Evolutionary conservation across 176 grass and related monocot genomes (phyloP), one percentile per base, ranked within the genome.

Genomic region (Ensete glaucum): DNA sequence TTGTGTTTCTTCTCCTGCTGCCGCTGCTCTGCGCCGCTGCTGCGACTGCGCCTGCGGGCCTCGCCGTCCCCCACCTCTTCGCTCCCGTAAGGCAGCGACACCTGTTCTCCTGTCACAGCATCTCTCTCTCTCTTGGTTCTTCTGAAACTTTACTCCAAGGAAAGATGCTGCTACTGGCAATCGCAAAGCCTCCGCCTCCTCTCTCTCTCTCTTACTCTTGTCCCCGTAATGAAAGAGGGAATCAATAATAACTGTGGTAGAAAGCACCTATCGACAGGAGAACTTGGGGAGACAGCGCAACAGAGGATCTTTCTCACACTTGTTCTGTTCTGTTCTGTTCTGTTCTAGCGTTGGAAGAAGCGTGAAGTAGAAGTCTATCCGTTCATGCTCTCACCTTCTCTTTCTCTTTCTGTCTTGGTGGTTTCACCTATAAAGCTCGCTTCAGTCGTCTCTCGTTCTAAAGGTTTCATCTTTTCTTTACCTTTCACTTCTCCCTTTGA

Each of bases 311-410:
- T 50, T 57, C 2, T 53, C 34, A 43, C 34, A 43, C n/a, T 55
- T 70, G 52, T 48, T 9, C 55, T 27, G 51, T 80, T 69, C 22
- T 23, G 22, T 23, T 23, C 64, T 70, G 52, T 48, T 9, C 55
- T 27, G 51, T 80, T 69, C 54, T 82, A 69, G 71, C 34, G 83
- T 76, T 85, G 77, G 64, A 72, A 74, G 75, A 76, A 72, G 81
- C 77, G 77, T 55, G 54, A 73, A 84, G 82, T 66, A 78, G 84
- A 76, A 82, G 77, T 80, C 84, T 82, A 67, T 67, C 15, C 57
- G 13, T 20, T 19, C 34, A 43, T 43, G 4, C 34, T 43, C 34
- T 43, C 34, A 43, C 4, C 34, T 4, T 43, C 34, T 43, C 34
- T 43, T 43, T 43, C 34, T 43, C 14, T 60, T 19, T 58, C 13